Base-by-base conservation (phyloP, 768 basidiomycete genomes). In the Galerina marginata region DNA sequence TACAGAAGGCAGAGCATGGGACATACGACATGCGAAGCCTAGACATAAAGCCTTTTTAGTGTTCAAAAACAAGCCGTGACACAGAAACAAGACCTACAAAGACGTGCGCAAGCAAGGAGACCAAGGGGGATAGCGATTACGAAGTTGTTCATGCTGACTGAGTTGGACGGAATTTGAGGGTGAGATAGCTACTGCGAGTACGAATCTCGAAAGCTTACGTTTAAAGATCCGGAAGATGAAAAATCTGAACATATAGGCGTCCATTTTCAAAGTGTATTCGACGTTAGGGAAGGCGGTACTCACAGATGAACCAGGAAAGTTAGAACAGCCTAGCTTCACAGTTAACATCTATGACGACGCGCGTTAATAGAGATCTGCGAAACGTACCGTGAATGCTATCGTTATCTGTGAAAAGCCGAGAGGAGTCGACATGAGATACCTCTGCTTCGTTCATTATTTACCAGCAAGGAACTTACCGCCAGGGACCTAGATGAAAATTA, bases 291-390 rank as follows among this genome's bases (percentile, higher is more conserved):
- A 25, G 39, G 43, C 48, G 15, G n/a, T 16, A 54, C 75, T 33
- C 59, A 83, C 82, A 83, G 80, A 59, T 85, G 83, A 4, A 85
- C 83, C 25, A 83, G 72, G 52, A 83, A 78, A 0, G 83, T 84
- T 33, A 83, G 70, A 26, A 80, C 64, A 0, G 81, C 57, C 55
- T 56, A 36, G 5, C 2, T 7, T 1, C 29, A 26, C 12, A n/a
- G 16, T 15, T 7, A 12, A 16, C 4, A n/a, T 5, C 2, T 46
- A n/a, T 9, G 16, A 12, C 5, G 42, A 2, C 6, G 40, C 15
- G 11, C 11, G 50, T n/a, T 11, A 7, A 37, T 9, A n/a, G 37
- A 9, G n/a, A 39, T 38, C 16, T 23, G 46, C 26, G n/a, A 14
- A 37, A 29, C 55, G 5, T 48, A 56, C 82, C 63, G 75, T 76